Evolutionary conservation across 352 stramenopile genomes (phyloP).

Genomic region (Phytophthora foliorum): DNA sequence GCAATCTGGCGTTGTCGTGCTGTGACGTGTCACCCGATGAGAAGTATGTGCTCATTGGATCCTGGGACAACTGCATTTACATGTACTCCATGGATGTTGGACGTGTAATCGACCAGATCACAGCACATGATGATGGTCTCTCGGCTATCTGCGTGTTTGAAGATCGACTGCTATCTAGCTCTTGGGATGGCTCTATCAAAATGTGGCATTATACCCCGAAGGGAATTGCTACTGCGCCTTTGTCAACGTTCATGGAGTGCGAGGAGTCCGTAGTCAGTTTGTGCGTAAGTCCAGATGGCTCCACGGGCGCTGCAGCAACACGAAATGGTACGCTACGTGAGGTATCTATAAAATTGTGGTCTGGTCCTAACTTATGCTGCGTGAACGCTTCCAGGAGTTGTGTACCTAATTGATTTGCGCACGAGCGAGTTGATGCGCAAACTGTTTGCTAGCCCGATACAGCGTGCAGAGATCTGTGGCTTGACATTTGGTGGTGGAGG

Average conservation of each 20-base stretch:
- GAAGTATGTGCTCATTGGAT: slow-evolving; percentile 87
- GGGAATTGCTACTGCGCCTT: slow-evolving; percentile 67
- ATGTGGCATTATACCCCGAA: slow-evolving; percentile 82
- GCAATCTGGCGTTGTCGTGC: slow-evolving; percentile 80
- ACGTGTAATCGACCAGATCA: slow-evolving; percentile 83
- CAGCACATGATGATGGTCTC: slow-evolving; percentile 81
- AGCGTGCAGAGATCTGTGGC: slow-evolving; percentile 61
- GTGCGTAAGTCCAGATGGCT: slow-evolving; percentile 75
- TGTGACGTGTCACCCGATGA: slow-evolving; percentile 85
- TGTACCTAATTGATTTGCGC: slow-evolving; percentile 81
- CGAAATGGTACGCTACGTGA: slow-evolving; percentile 53
- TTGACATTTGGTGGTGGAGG: slow-evolving; percentile 73
- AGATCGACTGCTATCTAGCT: slow-evolving; percentile 77
- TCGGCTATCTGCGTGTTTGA: slow-evolving; percentile 83
- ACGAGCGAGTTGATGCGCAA: slow-evolving; percentile 72
- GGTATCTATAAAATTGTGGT: neutral
- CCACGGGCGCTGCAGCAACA: slow-evolving; percentile 66
- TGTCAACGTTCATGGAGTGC: slow-evolving; percentile 82
- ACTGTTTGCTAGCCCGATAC: slow-evolving; percentile 64
- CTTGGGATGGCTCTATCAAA: slow-evolving; percentile 84
- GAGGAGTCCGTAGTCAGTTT: slow-evolving; percentile 77
- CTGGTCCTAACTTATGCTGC: neutral
- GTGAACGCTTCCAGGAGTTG: slow-evolving; percentile 40
- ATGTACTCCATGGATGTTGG: slow-evolving; percentile 91
- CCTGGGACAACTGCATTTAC: slow-evolving; percentile 87